Conservation (phyloP, 208 protist genomes). For the Trypanosoma melophagium region DNA sequence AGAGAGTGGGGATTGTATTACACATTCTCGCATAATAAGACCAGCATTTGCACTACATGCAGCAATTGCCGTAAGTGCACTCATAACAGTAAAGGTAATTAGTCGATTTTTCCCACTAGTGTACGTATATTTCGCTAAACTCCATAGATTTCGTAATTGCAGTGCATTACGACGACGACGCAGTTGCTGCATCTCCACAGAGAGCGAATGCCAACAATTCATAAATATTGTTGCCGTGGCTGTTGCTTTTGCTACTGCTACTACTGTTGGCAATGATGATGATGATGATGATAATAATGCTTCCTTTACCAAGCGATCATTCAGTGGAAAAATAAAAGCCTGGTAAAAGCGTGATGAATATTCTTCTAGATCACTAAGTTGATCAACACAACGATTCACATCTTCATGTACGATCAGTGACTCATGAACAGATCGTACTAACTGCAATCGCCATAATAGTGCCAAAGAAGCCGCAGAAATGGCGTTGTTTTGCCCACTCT, state of each 20-base stretch:
- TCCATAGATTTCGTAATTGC: slow-evolving; percentile 38
- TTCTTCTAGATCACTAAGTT: slow-evolving; percentile 40
- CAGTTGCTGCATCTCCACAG: slow-evolving; percentile 30
- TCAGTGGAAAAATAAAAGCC: slow-evolving; percentile 26
- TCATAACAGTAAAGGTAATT: slow-evolving; percentile 40
- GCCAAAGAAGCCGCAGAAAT: slow-evolving; percentile 43
- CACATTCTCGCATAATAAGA: slow-evolving; percentile 33
- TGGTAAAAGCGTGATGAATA: slow-evolving; percentile 38
- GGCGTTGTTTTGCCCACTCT: not conserved
- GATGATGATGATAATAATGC: not conserved
- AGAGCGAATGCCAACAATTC: slow-evolving; percentile 48
- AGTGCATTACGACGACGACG: slow-evolving; percentile 32
- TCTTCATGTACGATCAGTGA: slow-evolving; percentile 46
- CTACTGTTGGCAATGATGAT: not conserved
- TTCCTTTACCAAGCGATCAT: not conserved
- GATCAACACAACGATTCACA: slow-evolving; percentile 47
- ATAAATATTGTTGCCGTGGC: slow-evolving; percentile 3
- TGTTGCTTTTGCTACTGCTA: too few relatives aligned
- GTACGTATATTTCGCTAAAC: slow-evolving; percentile 62
- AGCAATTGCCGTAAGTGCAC: slow-evolving; percentile 40
- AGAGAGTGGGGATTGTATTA: slow-evolving; percentile 25
- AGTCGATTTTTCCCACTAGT: slow-evolving; percentile 38
- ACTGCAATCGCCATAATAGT: slow-evolving; percentile 55
- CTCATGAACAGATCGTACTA: slow-evolving; percentile 46
- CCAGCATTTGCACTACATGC: slow-evolving; percentile 42